Conservation (phyloP, 2,329 filamentous ascomycete species). For the Neonectria magnoliae region DNA sequence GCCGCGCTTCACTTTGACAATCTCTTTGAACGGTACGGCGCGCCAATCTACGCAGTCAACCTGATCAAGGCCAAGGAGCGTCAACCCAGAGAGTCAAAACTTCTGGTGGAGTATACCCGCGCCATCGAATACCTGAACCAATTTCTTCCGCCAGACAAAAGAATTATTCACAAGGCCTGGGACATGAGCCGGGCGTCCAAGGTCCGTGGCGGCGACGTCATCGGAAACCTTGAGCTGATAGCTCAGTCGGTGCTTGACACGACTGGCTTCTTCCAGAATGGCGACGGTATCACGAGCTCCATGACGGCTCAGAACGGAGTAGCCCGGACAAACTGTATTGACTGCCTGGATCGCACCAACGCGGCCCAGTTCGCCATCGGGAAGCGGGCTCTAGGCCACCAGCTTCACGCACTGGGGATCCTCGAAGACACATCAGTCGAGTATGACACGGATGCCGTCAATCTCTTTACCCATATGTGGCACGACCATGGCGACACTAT, state of each 20-base stretch:
- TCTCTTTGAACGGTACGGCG: slow-evolving; percentile 91
- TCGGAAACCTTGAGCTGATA: slow-evolving; percentile 88
- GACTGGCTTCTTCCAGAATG: slow-evolving; percentile 96
- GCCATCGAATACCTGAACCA: slow-evolving; percentile 94
- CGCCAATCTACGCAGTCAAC: slow-evolving; percentile 91
- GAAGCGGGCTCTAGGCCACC: slow-evolving; percentile 90
- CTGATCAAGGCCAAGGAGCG: slow-evolving; percentile 90
- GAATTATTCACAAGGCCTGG: slow-evolving; percentile 94
- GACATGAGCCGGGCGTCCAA: slow-evolving; percentile 98
- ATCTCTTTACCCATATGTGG: slow-evolving; percentile 98
- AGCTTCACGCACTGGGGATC: slow-evolving; percentile 90
- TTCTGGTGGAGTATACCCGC: slow-evolving; percentile 86
- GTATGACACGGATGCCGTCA: slow-evolving; percentile 95
- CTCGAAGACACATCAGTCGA: slow-evolving; percentile 81
- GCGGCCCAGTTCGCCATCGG: slow-evolving; percentile 98
- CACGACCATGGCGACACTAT: slow-evolving; percentile 98
- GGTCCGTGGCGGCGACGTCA: slow-evolving; percentile 90
- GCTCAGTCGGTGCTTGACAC: slow-evolving; percentile 85
- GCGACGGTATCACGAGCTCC: slow-evolving; percentile 72
- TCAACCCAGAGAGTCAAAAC: slow-evolving; percentile 89
- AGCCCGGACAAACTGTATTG: slow-evolving; percentile 96
- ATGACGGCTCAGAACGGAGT: slow-evolving; percentile 86
- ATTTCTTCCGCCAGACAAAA: slow-evolving; percentile 83
- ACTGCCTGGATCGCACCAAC: slow-evolving; percentile 96
- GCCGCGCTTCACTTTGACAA: slow-evolving; percentile 96